phyloP scores from a whole-genome alignment of 148 eudicot genomes.

The Spergularia bocconei region DNA sequence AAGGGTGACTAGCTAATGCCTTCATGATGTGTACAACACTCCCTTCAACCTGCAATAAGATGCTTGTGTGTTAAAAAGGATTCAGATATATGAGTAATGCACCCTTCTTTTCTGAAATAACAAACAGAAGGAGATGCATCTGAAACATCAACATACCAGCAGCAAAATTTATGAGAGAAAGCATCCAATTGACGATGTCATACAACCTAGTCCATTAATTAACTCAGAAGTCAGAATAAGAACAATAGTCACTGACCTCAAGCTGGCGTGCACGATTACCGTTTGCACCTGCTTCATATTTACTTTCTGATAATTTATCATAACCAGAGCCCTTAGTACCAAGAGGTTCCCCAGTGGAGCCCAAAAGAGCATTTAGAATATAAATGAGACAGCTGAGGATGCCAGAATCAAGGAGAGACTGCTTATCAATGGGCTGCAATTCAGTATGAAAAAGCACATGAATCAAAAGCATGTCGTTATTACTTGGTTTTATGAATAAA shows the following conservation, averaged over 20 bases:
- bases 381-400: slow-evolving; percentile 88
- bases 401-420: slow-evolving; percentile 97
- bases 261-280: slow-evolving; percentile 49
- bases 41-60: slow-evolving; percentile 75
- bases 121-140: background rate
- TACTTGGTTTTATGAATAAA: background rate
- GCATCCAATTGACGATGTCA: background rate
- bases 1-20: slow-evolving; percentile 85
- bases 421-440: slow-evolving; percentile 71
- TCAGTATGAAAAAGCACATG: background rate
- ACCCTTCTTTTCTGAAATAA: background rate
- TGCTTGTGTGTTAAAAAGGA: background rate
- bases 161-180: background rate
- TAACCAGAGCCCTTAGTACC: slow-evolving; percentile 33
- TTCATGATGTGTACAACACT: slow-evolving; percentile 97
- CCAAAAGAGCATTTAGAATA: slow-evolving; percentile 82
- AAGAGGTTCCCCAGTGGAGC: slow-evolving; percentile 43
- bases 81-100: background rate
- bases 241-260: slow-evolving; percentile 52
- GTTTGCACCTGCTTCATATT: slow-evolving; percentile 33
- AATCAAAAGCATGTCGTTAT: background rate
- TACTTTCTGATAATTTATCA: slow-evolving; percentile 24
- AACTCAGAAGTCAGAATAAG: background rate
- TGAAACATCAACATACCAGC: slow-evolving; percentile 1
- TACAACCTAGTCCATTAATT: background rate